These are phyloP conservation scores for Agroathelia rolfsii DNA, from an alignment of 1,284 basidiomycete species.

Conservation along the genomic window DNA sequence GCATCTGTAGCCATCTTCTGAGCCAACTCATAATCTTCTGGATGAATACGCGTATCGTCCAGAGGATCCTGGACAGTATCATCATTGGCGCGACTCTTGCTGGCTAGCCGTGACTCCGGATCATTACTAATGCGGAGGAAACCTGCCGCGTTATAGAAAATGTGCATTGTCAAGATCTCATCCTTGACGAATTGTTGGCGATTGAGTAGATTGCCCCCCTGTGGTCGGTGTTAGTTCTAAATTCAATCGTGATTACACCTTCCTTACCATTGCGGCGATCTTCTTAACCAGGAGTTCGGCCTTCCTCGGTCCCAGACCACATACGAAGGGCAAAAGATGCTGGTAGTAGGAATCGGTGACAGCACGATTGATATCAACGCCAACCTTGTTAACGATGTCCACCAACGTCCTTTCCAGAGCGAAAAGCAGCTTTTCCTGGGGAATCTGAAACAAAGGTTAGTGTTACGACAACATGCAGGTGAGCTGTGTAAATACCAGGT, in stretches of 20 bases:
- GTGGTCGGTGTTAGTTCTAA: constrained; percentile 11
- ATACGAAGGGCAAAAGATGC: constrained; percentile 81
- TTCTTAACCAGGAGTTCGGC: constrained; percentile 80
- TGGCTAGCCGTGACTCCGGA: constrained; percentile 40
- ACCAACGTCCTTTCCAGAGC: constrained; percentile 85
- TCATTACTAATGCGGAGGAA: constrained; percentile 85
- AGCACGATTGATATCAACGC: constrained; percentile 93
- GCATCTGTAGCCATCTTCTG: constrained; percentile 99
- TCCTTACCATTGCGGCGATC: constrained; percentile 61
- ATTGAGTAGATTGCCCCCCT: constrained; percentile 81
- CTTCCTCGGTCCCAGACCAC: constrained; percentile 93
- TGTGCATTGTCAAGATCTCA: constrained; percentile 71
- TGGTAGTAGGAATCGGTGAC: constrained; percentile 84
- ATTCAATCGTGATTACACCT: constrained; percentile 6
- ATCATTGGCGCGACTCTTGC: constrained; percentile 65
- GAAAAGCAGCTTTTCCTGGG: constrained; percentile 74
- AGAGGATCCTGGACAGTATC: constrained; percentile 80
- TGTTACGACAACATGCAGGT: constrained; percentile 4
- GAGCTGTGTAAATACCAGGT: constrained; percentile 45
- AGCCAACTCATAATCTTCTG: constrained; percentile 96
- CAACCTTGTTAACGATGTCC: constrained; percentile 84
- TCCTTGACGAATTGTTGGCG: constrained; percentile 80
- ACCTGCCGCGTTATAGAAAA: constrained; percentile 84
- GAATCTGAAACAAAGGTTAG: constrained; percentile 43
- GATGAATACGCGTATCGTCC: constrained; percentile 94